phyloP scores from a whole-genome alignment of 1,284 basidiomycete species.

The Tilletiopsis washingtonensis region DNA sequence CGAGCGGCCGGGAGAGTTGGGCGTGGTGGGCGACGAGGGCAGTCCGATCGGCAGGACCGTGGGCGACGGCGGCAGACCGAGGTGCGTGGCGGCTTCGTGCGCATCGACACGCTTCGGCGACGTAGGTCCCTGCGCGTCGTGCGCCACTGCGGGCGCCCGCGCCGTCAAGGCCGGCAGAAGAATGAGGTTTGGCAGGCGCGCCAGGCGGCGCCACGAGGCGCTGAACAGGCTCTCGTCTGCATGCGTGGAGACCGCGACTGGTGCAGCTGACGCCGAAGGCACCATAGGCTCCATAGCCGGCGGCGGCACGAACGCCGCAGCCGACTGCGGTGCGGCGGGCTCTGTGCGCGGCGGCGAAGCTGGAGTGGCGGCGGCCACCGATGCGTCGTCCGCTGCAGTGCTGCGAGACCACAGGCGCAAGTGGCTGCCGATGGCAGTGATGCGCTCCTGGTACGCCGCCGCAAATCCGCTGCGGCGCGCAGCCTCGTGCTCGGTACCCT shows the following conservation, averaged over 20 bases:
- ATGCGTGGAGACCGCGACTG: neutral
- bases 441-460: slow-evolving; percentile 7
- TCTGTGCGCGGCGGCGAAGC: neutral
- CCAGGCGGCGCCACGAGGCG: slow-evolving; percentile 1
- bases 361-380: no score
- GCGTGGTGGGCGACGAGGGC: neutral
- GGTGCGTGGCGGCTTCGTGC: neutral
- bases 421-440: slow-evolving; percentile 1
- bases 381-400: neutral
- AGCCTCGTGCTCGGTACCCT: slow-evolving; percentile 2
- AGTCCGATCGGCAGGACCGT: neutral
- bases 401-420: slow-evolving; percentile 1
- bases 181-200: slow-evolving; percentile 2
- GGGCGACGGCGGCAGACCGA: neutral
- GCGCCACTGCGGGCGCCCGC: neutral
- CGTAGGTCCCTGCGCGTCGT: no score
- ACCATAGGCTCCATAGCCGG: neutral
- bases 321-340: neutral
- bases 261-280: neutral
- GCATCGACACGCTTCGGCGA: no score
- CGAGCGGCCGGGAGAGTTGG: no score
- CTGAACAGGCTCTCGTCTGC: neutral
- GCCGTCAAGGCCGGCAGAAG: neutral
- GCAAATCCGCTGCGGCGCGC: slow-evolving; percentile 5
- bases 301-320: neutral